These are phyloP conservation scores for Microbotryomycetes sp. DNA, from an alignment of 1,284 basidiomycete species.

Conservation along the genomic window DNA sequence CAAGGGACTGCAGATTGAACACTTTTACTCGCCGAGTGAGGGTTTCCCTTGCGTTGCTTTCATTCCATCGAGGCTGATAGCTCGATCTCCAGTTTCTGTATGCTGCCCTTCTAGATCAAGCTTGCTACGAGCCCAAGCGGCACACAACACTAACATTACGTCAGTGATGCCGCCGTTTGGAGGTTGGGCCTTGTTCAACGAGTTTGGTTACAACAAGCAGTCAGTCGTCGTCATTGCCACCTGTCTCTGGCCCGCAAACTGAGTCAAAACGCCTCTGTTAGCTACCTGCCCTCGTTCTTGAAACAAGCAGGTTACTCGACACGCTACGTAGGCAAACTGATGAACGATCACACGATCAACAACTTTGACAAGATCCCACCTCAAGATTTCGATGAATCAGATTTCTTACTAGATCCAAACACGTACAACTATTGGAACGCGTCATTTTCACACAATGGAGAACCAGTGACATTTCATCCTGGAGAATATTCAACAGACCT, in stretches of 20 bases:
- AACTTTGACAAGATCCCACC: constrained; percentile 34
- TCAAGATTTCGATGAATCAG: constrained; percentile 27
- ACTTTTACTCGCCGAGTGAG: constrained; percentile 16
- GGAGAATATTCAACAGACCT: constrained; percentile 39
- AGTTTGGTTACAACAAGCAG: constrained; percentile 36
- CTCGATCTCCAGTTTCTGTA: constrained; percentile 31
- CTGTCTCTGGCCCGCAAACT: too few relatives aligned
- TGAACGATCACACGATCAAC: constrained; percentile 38
- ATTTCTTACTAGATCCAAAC: constrained; percentile 40
- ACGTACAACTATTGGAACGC: constrained; percentile 40
- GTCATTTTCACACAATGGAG: constrained; percentile 18
- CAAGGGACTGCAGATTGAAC: constrained; percentile 8
- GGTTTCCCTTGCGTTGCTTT: neutral
- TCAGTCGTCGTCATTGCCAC: too few relatives aligned
- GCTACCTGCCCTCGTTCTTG: constrained; percentile 37
- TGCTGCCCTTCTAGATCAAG: constrained; percentile 39
- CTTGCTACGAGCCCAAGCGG: constrained; percentile 37
- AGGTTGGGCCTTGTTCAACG: constrained; percentile 39
- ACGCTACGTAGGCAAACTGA: constrained; percentile 40
- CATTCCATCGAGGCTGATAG: neutral
- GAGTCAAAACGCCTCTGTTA: too few relatives aligned
- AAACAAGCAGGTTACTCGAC: constrained; percentile 39
- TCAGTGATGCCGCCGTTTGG: constrained; percentile 36
- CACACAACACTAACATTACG: constrained; percentile 41
- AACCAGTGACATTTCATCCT: constrained; percentile 29